Base-by-base conservation (phyloP, 495 filamentous ascomycete genomes). In the Hypoxylon rickii region DNA sequence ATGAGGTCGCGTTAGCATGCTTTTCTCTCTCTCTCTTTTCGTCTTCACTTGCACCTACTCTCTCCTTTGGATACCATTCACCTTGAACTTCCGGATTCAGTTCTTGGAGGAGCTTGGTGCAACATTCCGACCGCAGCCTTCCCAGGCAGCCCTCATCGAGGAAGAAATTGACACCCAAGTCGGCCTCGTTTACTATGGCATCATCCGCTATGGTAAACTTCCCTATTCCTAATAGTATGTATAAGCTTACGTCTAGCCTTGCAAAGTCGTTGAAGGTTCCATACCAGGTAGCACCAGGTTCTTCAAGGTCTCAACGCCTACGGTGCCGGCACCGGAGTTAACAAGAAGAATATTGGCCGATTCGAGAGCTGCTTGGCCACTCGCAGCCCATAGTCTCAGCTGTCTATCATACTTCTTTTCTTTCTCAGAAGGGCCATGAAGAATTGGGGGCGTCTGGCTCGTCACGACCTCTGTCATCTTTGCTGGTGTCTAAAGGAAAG, bases 111-210 rank as follows among this genome's bases (percentile, higher is more conserved):
- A 92, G 76, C 50, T 82, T 84, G 45, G 87, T 88, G 26, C 86
- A 84, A 59, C 87, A 83, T 65, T 89, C 85, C 7, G 94, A 88
- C 57, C 95, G 83, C n/a, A 86, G 83, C 63, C 83, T 86, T 13
- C 92, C 92, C 38, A 96, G 64, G 47, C 85, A 86, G 17, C 80
- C 74, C 58, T 89, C 84, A 55, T 96, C 90, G 7, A 97, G 76
- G 58, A 99, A 97, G 80, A 99, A 99, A 72, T 97, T 97, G 50
- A 96, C 88, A 2, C 94, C 94, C 34, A 97, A 70, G 63, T 99
- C 95, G 8, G 83, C 76, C 55, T 97, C 90, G 0, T 76, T 79
- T 15, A 99, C 92, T 7, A 76, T 70, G 0, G 84, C 81, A 7
- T 88, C 83, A 65, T 99, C 94, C 38, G 91, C 84, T 53, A 99